These are phyloP conservation scores for Alternaria hordeiaustralica DNA, from an alignment of 2,329 filamentous ascomycete species.

Conservation along the genomic window DNA sequence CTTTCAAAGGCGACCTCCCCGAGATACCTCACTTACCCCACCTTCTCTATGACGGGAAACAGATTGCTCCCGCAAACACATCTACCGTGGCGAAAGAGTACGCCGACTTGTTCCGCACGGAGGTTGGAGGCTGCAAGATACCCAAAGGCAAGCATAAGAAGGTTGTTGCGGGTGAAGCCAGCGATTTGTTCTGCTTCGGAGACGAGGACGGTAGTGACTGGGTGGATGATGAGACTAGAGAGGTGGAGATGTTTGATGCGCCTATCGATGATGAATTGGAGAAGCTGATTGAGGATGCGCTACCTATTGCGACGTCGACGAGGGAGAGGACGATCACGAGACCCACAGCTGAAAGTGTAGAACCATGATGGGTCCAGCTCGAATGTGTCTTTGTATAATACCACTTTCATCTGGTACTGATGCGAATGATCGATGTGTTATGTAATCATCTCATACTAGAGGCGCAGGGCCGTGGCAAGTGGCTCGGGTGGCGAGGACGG, in stretches of 20 bases:
- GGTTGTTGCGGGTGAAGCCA: slow-evolving; percentile 51
- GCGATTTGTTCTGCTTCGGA: slow-evolving; percentile 71
- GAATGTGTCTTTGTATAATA: not conserved
- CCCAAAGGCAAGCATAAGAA: slow-evolving; percentile 42
- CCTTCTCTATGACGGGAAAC: slow-evolving; percentile 68
- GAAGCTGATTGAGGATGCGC: not conserved
- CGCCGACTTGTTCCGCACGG: slow-evolving; percentile 63
- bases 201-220: slow-evolving; percentile 44
- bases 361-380: too few relatives aligned
- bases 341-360: not conserved
- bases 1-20: slow-evolving; percentile 57
- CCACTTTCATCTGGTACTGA: not conserved
- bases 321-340: not conserved
- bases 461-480: not conserved
- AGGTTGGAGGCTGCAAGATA: slow-evolving; percentile 70
- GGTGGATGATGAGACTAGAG: slow-evolving; percentile 28
- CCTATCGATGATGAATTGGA: slow-evolving; percentile 5
- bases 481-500: not conserved
- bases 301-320: not conserved
- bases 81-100: slow-evolving; percentile 60
- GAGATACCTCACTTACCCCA: slow-evolving; percentile 62
- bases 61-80: slow-evolving; percentile 51
- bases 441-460: not conserved
- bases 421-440: not conserved
- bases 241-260: slow-evolving; percentile 12